Percentiles rank a stretch among this genome's conserved stretches.
These are phyloP conservation scores for Lasiosphaeriaceae sp. DNA, from an alignment of 495 filamentous ascomycete species.

Conservation along the genomic window DNA sequence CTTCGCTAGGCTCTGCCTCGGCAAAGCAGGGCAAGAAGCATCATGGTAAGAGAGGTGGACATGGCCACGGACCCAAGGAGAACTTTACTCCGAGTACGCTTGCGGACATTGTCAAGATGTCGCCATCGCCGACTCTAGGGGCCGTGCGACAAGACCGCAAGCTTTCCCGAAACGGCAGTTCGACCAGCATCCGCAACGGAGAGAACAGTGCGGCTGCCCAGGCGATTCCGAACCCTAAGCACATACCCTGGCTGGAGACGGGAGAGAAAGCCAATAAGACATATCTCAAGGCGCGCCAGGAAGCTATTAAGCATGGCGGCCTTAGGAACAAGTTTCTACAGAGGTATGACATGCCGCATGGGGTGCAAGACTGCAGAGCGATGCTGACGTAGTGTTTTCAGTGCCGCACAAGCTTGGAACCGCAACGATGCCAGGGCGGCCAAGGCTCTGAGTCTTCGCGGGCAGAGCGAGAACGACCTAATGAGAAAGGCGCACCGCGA, in stretches of 20 bases:
- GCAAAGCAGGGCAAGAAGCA: constrained; percentile 80
- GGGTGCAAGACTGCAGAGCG: not conserved
- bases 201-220: constrained; percentile 78
- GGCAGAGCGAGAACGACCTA: constrained; percentile 91
- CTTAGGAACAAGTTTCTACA: constrained; percentile 96
- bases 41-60: constrained; percentile 80
- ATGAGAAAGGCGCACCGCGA: constrained; percentile 98
- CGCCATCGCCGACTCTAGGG: constrained; percentile 65
- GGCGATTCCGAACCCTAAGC: constrained; percentile 80
- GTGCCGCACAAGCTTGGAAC: constrained; percentile 99
- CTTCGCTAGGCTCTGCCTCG: constrained; percentile 78
- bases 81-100: constrained; percentile 70
- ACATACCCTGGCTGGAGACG: constrained; percentile 96
- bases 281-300: constrained; percentile 88
- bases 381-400: constrained; percentile 35
- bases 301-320: constrained; percentile 94
- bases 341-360: constrained; percentile 53
- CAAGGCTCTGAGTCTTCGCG: constrained; percentile 88
- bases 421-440: constrained; percentile 95
- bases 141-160: constrained; percentile 47
- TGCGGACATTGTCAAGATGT: constrained; percentile 92
- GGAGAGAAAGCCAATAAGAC: constrained; percentile 86
- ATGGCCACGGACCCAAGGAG: constrained; percentile 70
- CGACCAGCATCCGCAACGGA: constrained; percentile 53
- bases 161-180: constrained; percentile 50